Evolutionary conservation across 2,329 filamentous ascomycete species (phyloP).

Genomic region (Ophiognomonia clavigignenti-juglandacearum): DNA sequence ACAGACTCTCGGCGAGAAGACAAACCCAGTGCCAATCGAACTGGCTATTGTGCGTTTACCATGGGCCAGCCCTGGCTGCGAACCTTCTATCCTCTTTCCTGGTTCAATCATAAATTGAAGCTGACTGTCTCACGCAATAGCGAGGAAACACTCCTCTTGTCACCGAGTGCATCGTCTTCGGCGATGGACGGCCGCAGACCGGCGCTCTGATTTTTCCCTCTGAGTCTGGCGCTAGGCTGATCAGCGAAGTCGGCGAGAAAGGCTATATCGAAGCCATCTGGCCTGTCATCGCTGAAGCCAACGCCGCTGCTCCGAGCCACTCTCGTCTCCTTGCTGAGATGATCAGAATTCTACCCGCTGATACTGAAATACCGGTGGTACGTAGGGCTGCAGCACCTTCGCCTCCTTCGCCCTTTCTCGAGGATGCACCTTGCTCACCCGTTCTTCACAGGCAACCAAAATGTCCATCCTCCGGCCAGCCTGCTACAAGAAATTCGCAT

Average conservation of each 20-base stretch:
- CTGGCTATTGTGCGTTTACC: background rate
- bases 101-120: background rate
- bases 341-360: background rate
- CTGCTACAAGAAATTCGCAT: background rate
- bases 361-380: background rate
- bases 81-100: background rate
- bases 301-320: background rate
- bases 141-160: background rate
- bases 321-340: background rate
- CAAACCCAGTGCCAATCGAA: background rate
- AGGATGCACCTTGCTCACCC: background rate
- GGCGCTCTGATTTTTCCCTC: background rate
- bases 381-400: background rate
- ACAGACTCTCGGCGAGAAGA: background rate
- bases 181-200: background rate
- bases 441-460: background rate
- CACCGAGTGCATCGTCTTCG: background rate
- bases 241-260: background rate
- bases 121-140: background rate
- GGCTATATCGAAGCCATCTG: background rate
- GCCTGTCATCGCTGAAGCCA: background rate
- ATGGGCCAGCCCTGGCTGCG: too few relatives aligned
- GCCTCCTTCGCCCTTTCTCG: background rate
- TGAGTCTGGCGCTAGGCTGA: background rate
- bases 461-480: background rate